These are phyloP conservation scores for Suhomyces yuchorum DNA, from an alignment of 1,139 yeast species.

Conservation along the genomic window DNA sequence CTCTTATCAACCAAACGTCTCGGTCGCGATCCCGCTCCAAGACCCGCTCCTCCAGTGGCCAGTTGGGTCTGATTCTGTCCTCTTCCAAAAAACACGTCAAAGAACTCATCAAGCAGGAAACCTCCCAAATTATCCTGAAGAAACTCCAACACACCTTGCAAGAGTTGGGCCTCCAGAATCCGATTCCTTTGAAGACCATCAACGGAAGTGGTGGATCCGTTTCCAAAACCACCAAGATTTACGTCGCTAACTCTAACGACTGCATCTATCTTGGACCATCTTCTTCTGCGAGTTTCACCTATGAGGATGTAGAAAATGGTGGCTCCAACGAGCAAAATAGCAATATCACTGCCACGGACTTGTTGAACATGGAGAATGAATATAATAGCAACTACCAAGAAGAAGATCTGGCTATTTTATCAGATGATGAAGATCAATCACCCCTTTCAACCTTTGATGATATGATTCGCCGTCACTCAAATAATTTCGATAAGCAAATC, in stretches of 20 bases:
- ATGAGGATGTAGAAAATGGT: conserved; percentile 50
- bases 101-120: conserved; percentile 44
- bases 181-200: conserved; percentile 37
- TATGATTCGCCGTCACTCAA: conserved; percentile 5
- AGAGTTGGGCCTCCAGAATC: conserved; percentile 47
- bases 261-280: conserved; percentile 48
- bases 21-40: conserved; percentile 22
- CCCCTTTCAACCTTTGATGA: background rate
- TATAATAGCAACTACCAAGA: conserved; percentile 8
- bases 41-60: conserved; percentile 8
- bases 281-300: conserved; percentile 44
- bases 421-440: conserved; percentile 16
- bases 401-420: conserved; percentile 13
- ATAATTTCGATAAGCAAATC: conserved; percentile 8
- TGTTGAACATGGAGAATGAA: conserved; percentile 11
- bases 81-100: conserved; percentile 34
- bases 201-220: conserved; percentile 25
- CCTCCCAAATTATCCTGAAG: conserved; percentile 40
- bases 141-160: conserved; percentile 35
- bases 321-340: conserved; percentile 22
- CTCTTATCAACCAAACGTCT: conserved; percentile 17
- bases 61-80: background rate
- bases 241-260: conserved; percentile 45
- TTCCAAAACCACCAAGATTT: conserved; percentile 34
- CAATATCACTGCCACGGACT: conserved; percentile 13